Base-by-base conservation (phyloP, 78 protist species). In the Dictyostelium intermedium region DNA sequence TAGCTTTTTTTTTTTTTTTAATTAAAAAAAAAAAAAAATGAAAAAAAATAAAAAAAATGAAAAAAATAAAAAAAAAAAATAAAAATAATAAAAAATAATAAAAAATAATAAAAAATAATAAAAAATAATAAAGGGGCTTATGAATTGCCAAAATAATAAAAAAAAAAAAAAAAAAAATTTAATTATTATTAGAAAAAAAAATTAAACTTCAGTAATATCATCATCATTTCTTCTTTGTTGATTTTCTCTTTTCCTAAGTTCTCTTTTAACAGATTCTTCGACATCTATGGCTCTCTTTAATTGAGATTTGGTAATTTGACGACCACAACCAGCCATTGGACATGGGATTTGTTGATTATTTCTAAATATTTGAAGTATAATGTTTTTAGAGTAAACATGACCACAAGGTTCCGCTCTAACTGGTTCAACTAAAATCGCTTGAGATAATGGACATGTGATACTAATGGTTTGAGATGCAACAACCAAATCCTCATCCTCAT, bases 391-490 rank as follows among this genome's bases (percentile, higher is more conserved):
- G 35, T 20, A 87, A 6, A 78, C 39, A 41, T 87, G 93, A 23
- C 81, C 81, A 78, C 93, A 87, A 32, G 9, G 32, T 20, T 27
- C 23, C 0, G 35, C 56, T 78, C 69, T 78, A 16, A 87, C 85
- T 37, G 93, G 93, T 60, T 87, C 74, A 16, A 37, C 85, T 13
- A 78, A 78, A 11, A 7, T 11, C 30, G 45, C 61, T n/a, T 78
- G 60, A 2, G 93, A 56, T 3, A 87, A 39, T 78, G 93, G 93
- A 61, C 93, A 87, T n/a, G n/a, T 78, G 27, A 87, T 63, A 43
- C 69, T 79, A 43, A 87, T 32, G 2, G 93, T 39, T 63, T 87
- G 93, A 27, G 93, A 87, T 35, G 93, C 78, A n/a, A 87, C 35
- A 20, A 78, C 43, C 1, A 87, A 41, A 78, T 87, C 93, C 41